These are phyloP conservation scores for Macadamia tetraphylla DNA, from an alignment of 164 flowering plant genomes.

Conservation along the genomic window DNA sequence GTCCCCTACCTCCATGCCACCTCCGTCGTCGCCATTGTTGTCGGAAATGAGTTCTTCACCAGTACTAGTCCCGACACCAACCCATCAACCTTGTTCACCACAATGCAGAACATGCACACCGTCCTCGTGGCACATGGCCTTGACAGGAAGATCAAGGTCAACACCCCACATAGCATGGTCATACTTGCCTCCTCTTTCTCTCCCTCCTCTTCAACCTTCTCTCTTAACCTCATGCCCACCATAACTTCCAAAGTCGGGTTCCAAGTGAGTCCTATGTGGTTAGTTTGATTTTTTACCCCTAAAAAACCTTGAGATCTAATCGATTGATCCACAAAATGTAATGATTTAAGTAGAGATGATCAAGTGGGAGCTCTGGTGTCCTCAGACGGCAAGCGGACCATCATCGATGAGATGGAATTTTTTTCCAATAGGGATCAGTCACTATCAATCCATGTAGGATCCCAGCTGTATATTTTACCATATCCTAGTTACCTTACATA, in stretches of 20 bases:
- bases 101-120: conserved; percentile 53
- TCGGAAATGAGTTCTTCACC: conserved; percentile 62
- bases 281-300: too few relatives aligned
- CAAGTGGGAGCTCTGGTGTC: too few relatives aligned
- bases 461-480: too few relatives aligned
- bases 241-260: conserved; percentile 41
- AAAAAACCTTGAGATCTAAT: too few relatives aligned
- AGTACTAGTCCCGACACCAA: conserved; percentile 12
- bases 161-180: conserved; percentile 62
- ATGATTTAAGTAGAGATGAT: too few relatives aligned
- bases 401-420: too few relatives aligned
- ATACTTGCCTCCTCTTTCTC: conserved; percentile 57
- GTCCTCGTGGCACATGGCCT: conserved; percentile 35
- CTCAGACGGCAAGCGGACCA: too few relatives aligned
- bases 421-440: too few relatives aligned
- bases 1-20: conserved; percentile 61
- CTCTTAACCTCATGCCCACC: conserved; percentile 18
- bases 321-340: too few relatives aligned
- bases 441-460: too few relatives aligned
- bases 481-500: too few relatives aligned
- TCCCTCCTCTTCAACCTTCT: conserved; percentile 50
- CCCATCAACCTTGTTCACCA: conserved; percentile 31
- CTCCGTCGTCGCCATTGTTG: conserved; percentile 40
- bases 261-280: not conserved
- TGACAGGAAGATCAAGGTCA: conserved; percentile 49